These are phyloP conservation scores for Myriosclerotinia scirpicola DNA, from an alignment of 2,329 filamentous ascomycete genomes.

Conservation along the genomic window DNA sequence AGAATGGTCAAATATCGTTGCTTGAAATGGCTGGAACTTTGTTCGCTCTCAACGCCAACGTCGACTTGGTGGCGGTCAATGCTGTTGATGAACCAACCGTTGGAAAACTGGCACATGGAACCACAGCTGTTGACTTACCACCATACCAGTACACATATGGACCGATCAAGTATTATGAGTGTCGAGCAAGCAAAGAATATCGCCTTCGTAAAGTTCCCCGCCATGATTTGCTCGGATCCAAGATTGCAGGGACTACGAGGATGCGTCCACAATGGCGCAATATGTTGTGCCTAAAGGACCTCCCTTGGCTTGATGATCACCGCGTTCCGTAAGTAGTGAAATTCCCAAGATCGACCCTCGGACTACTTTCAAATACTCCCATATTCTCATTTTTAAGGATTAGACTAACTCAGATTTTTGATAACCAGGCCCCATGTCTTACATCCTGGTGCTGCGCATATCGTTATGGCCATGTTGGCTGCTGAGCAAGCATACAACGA, in stretches of 20 bases:
- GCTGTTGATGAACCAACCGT: constrained; percentile 31
- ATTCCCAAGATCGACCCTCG: too few species aligned
- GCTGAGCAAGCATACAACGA: constrained; percentile 32
- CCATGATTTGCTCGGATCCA: constrained; percentile 43
- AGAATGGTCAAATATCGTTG: constrained; percentile 9
- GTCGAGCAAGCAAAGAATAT: constrained; percentile 47
- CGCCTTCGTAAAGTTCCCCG: constrained; percentile 41
- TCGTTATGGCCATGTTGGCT: constrained; percentile 30
- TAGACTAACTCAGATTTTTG: too few species aligned
- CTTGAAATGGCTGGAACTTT: constrained; percentile 18
- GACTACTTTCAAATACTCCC: too few species aligned
- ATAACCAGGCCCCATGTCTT: too few species aligned
- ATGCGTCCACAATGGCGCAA: constrained; percentile 30
- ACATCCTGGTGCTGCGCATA: constrained; percentile 39
- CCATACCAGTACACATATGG: constrained; percentile 50
- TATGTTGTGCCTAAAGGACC: constrained; percentile 39
- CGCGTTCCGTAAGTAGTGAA: too few species aligned
- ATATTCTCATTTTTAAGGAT: too few species aligned
- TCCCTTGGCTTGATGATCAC: constrained; percentile 46
- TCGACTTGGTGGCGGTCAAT: constrained; percentile 32
- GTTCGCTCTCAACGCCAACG: not conserved
- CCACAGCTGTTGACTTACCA: constrained; percentile 37
- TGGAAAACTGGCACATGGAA: constrained; percentile 4
- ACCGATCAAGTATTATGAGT: constrained; percentile 51
- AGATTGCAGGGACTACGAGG: constrained; percentile 32